Conservation (phyloP, 805 yeast species). For the Cyberlindnera americana region DNA sequence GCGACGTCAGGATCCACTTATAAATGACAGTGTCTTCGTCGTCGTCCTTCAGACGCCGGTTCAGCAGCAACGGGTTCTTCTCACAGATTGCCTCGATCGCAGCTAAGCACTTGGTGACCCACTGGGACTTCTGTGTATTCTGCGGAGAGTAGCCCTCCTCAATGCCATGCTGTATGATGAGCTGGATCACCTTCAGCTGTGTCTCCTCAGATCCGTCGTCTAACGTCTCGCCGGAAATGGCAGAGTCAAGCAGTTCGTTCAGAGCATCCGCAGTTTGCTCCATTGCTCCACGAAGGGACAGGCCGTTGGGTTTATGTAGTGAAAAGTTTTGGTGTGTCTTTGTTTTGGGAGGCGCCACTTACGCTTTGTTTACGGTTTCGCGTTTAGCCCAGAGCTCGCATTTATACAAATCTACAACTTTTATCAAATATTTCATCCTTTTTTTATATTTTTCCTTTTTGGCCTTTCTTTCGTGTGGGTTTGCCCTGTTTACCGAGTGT, state of each 20-base stretch:
- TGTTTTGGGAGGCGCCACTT: background rate
- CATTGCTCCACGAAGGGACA: conserved; percentile 5
- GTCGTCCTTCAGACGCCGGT: conserved; percentile 9
- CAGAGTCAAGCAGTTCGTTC: conserved; percentile 16
- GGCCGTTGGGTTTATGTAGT: too few relatives aligned
- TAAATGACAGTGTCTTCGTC: conserved; percentile 10
- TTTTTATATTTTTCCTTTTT: background rate
- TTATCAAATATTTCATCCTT: background rate
- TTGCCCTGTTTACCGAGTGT: too few relatives aligned
- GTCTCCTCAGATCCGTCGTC: conserved; percentile 21
- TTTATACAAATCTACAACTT: too few relatives aligned
- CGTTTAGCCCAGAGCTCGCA: background rate
- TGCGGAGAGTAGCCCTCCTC: conserved; percentile 15
- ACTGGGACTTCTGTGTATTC: conserved; percentile 7
- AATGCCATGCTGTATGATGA: conserved; percentile 25
- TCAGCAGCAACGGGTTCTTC: conserved; percentile 20
- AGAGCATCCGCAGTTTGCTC: conserved; percentile 18
- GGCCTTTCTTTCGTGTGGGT: too few relatives aligned
- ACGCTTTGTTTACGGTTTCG: background rate
- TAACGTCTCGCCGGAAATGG: conserved; percentile 11
- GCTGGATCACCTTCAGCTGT: conserved; percentile 18
- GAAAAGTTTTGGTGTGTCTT: too few relatives aligned
- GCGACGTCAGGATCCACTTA: conserved; percentile 22
- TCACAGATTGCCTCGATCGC: conserved; percentile 25
- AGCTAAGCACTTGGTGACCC: conserved; percentile 20